phyloP scores from a whole-genome alignment of 1,284 basidiomycete genomes.

The Ceratobasidium sp. region DNA sequence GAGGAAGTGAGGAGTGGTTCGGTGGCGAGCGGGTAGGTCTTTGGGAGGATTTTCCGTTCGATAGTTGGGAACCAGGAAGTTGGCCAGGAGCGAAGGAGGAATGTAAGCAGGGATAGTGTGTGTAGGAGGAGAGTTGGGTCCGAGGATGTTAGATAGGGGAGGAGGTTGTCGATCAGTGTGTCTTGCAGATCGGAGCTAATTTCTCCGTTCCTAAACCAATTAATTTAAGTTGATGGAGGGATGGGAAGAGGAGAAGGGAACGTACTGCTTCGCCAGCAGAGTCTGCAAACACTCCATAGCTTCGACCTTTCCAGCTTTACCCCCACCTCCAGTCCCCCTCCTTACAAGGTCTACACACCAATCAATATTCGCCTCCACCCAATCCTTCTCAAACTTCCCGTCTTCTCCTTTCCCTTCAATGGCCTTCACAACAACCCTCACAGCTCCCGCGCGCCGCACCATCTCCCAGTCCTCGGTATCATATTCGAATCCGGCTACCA shows the following conservation, averaged over 20 bases:
- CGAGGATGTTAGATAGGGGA: constrained; percentile 72
- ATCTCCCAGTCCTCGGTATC: constrained; percentile 78
- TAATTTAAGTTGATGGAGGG: constrained; percentile 11
- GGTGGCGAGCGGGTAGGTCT: constrained; percentile 76
- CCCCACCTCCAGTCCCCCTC: constrained; percentile 71
- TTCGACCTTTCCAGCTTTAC: constrained; percentile 74
- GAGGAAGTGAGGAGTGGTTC: constrained; percentile 79
- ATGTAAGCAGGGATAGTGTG: constrained; percentile 73
- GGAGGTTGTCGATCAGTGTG: constrained; percentile 76
- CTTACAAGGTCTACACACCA: constrained; percentile 82
- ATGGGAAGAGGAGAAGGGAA: constrained; percentile 3
- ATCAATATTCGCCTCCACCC: constrained; percentile 82
- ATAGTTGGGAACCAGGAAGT: constrained; percentile 73
- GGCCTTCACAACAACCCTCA: constrained; percentile 65
- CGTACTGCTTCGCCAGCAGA: constrained; percentile 69
- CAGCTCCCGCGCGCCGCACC: constrained; percentile 78
- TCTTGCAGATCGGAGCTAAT: constrained; percentile 71
- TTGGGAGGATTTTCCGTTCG: constrained; percentile 72
- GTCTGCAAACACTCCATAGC: constrained; percentile 83
- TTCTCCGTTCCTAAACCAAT: constrained; percentile 43
- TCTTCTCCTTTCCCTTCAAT: constrained; percentile 44
- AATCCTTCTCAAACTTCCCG: constrained; percentile 73
- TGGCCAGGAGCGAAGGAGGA: constrained; percentile 77
- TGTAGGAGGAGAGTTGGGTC: constrained; percentile 84
- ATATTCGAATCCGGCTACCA: constrained; percentile 4